Percentiles rank a stretch among this genome's conserved stretches.
Conservation (phyloP, 1,284 basidiomycete genomes). For the Amylostereum areolatum region DNA sequence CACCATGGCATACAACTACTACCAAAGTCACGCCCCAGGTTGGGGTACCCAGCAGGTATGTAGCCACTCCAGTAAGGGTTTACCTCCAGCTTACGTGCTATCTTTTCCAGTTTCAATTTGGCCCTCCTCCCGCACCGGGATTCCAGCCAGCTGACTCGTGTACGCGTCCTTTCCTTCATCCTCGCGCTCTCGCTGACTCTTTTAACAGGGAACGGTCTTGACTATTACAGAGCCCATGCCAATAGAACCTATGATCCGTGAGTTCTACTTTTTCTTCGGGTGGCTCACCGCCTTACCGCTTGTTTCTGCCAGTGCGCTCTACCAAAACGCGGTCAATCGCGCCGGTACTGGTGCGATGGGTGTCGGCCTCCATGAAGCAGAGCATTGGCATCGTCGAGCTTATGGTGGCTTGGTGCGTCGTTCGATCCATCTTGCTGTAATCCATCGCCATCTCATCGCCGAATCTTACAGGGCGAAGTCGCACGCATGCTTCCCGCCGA, state of each 20-base stretch:
- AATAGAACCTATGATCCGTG: conserved; percentile 35
- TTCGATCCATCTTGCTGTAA: neutral
- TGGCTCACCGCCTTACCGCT: neutral
- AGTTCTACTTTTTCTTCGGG: conserved; percentile 19
- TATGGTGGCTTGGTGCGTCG: conserved; percentile 46
- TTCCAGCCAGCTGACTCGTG: conserved; percentile 54
- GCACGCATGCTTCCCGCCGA: conserved; percentile 39
- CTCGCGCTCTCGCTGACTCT: conserved; percentile 10
- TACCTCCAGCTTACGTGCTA: neutral
- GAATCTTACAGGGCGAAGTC: conserved; percentile 33
- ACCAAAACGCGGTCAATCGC: conserved; percentile 43
- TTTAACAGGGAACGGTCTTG: conserved; percentile 44
- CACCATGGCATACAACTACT: conserved; percentile 33
- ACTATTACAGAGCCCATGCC: conserved; percentile 56
- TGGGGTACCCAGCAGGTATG: conserved; percentile 47
- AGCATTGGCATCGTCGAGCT: conserved; percentile 48
- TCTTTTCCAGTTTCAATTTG: conserved; percentile 37
- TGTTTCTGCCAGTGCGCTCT: conserved; percentile 35
- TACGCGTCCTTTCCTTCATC: conserved; percentile 17
- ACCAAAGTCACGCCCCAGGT: conserved; percentile 35
- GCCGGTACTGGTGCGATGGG: conserved; percentile 26
- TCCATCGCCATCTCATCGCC: conserved; percentile 2
- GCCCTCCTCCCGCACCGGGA: conserved; percentile 39
- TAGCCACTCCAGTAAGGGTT: neutral
- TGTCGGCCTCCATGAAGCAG: conserved; percentile 48